Base-by-base conservation (phyloP, 495 filamentous ascomycete species). In the Podospora conica region DNA sequence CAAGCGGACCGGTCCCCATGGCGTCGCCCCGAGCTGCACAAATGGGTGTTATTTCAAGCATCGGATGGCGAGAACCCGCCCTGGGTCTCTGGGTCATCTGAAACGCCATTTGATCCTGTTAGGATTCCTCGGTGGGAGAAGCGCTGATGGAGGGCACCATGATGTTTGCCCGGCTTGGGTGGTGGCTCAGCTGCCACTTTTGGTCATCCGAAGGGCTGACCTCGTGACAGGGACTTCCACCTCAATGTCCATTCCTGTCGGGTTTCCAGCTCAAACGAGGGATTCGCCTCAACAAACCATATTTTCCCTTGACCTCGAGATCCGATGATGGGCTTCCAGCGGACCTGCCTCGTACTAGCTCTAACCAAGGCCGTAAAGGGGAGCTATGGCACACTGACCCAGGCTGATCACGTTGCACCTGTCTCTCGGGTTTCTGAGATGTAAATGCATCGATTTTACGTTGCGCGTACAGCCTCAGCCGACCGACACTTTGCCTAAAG, bases 131-230 rank as follows among this genome's bases (percentile, higher is more conserved):
- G 6, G 15, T 48, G 40, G 40, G 15, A 48, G 15, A 18, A 11
- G 40, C 40, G 15, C 40, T 61, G 31, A 61, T 63, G 68, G 70
- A 54, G 66, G 54, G 63, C 27, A 27, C 53, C 54, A 12, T n/a
- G 21, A 55, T 58, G 63, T 27, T 27, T 64, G 54, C 15, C 54
- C n/a, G 28, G 28, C 53, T 40, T 58, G 21, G 31, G 54, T 58
- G 63, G 63, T 64, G 71, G 71, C 73, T 73, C 73, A 74, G 71
- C 69, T 74, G 73, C 70, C 69, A 68, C 67, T 18, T n/a, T 64
- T 29, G 66, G 71, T 69, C 71, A 68, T 65, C 63, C 58, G 65
- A 66, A 29, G 55, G 25, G 60, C 57, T 61, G 21, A 33, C 73
- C 69, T 55, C 64, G 68, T 74, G 71, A 72, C 71, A 60, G 12